Conservation (phyloP, 306 rosid genomes). For the Gillenia trifoliata region DNA sequence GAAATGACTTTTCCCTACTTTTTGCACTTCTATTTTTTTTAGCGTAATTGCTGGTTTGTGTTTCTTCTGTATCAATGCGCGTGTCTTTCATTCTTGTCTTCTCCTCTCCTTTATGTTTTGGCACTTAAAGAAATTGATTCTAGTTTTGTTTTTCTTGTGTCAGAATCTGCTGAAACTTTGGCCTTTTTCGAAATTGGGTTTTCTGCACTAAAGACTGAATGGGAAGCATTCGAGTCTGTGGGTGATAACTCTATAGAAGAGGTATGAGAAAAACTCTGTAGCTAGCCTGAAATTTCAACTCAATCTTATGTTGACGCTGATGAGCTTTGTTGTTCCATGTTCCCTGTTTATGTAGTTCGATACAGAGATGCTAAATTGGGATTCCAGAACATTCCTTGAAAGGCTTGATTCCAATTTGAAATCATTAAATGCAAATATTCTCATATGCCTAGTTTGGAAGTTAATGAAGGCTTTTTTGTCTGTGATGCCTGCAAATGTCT, state of each 20-base stretch:
- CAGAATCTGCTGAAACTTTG: slow-evolving; percentile 38
- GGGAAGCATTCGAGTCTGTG: slow-evolving; percentile 47
- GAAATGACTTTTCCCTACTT: not conserved
- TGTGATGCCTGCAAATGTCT: slow-evolving; percentile 39
- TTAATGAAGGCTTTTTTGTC: slow-evolving; percentile 42
- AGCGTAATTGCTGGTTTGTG: not conserved
- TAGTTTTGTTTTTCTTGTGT: slow-evolving; percentile 8
- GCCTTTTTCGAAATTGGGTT: slow-evolving; percentile 43
- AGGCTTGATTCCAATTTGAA: slow-evolving; percentile 40
- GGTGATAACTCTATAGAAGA: slow-evolving; percentile 44
- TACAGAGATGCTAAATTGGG: slow-evolving; percentile 55
- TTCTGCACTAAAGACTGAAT: slow-evolving; percentile 67
- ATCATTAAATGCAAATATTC: slow-evolving; percentile 45
- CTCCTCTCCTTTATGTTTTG: not conserved
- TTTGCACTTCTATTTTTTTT: not conserved
- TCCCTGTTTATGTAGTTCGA: slow-evolving; percentile 49
- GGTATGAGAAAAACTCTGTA: slow-evolving; percentile 33
- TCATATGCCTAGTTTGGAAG: slow-evolving; percentile 78
- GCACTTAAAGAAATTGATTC: slow-evolving; percentile 5
- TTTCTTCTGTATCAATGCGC: not conserved
- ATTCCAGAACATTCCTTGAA: slow-evolving; percentile 53
- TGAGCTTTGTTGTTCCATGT: not conserved
- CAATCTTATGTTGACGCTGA: not conserved
- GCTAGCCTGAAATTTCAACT: not conserved
- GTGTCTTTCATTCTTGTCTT: not conserved